A percentile compares a stretch with the other conserved stretches of the same genome.
Conservation (phyloP, 2,329 filamentous ascomycete species). For the Colletotrichum ledebouriae region DNA sequence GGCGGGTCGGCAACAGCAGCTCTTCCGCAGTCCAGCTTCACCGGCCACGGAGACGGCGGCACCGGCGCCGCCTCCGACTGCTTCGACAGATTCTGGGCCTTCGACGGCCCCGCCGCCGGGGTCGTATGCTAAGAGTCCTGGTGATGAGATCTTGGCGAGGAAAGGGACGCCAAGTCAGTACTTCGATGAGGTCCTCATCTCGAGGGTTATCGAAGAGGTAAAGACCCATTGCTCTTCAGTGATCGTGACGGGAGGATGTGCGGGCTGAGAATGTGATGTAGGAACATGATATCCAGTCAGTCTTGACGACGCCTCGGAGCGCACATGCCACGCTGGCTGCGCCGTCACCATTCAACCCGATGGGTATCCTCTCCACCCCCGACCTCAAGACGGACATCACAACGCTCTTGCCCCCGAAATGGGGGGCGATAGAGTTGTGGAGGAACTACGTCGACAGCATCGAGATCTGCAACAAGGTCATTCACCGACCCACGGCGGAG, state of each 20-base stretch:
- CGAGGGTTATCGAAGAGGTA: conserved; percentile 52
- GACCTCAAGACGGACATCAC: conserved; percentile 39
- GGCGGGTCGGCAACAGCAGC: conserved; percentile 3
- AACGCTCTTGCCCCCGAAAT: conserved; percentile 46
- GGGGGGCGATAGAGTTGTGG: conserved; percentile 50
- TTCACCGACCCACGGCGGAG: conserved; percentile 51
- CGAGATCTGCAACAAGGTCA: conserved; percentile 48
- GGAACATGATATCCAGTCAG: conserved; percentile 44
- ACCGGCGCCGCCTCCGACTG: background rate
- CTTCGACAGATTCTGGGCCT: background rate
- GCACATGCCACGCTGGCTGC: background rate
- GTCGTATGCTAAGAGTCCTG: conserved; percentile 5
- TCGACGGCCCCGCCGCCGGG: background rate
- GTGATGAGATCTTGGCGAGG: conserved; percentile 48
- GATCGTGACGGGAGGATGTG: background rate
- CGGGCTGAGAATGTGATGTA: conserved; percentile 16
- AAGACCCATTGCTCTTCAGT: background rate
- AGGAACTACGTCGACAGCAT: conserved; percentile 48
- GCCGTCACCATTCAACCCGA: conserved; percentile 49
- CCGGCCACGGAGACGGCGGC: background rate
- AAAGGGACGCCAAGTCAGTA: conserved; percentile 53
- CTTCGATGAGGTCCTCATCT: conserved; percentile 54
- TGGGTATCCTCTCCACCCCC: conserved; percentile 51
- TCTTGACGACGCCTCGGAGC: conserved; percentile 40
- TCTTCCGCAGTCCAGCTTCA: background rate